Evolutionary conservation across 176 grass and related monocot genomes (phyloP).

Genomic region (Alopecurus myosuroides): DNA sequence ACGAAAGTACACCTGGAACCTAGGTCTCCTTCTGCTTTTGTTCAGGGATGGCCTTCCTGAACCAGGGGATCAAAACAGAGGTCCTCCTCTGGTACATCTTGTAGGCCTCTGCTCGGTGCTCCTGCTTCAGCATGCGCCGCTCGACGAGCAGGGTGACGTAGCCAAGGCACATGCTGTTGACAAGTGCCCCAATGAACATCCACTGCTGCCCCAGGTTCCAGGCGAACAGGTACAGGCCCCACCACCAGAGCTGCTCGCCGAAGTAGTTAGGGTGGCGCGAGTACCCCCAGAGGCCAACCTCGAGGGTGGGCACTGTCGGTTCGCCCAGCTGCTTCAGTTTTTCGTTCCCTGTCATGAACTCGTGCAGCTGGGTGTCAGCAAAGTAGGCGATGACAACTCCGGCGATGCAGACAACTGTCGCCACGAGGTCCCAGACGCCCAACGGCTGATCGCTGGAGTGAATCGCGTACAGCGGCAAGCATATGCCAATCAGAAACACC

Average conservation of each 20-base stretch:
- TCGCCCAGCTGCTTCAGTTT: constrained; percentile 36
- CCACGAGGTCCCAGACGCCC: constrained; percentile 52
- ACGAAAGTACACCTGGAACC: background rate
- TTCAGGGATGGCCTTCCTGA: constrained; percentile 36
- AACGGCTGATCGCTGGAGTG: constrained; percentile 50
- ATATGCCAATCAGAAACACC: constrained; percentile 93
- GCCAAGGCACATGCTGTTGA: constrained; percentile 73
- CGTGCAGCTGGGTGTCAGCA: constrained; percentile 80
- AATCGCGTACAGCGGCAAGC: constrained; percentile 74
- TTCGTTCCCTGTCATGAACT: constrained; percentile 52
- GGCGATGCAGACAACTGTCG: constrained; percentile 34
- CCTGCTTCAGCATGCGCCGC: constrained; percentile 76
- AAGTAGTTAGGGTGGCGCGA: constrained; percentile 97
- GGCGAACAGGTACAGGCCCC: constrained; percentile 72
- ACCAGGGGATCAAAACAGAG: constrained; percentile 92
- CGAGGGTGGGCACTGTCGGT: constrained; percentile 45
- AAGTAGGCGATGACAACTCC: constrained; percentile 63
- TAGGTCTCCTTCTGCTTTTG: constrained; percentile 45
- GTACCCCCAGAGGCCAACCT: constrained; percentile 62
- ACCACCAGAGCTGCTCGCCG: constrained; percentile 94
- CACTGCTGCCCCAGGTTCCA: constrained; percentile 69
- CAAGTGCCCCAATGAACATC: constrained; percentile 70
- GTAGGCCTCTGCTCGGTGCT: constrained; percentile 58
- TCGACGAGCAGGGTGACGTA: constrained; percentile 84
- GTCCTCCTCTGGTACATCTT: constrained; percentile 62